Evolutionary conservation across 2,329 filamentous ascomycete genomes (phyloP).

Genomic region (Fusarium miscanthi): DNA sequence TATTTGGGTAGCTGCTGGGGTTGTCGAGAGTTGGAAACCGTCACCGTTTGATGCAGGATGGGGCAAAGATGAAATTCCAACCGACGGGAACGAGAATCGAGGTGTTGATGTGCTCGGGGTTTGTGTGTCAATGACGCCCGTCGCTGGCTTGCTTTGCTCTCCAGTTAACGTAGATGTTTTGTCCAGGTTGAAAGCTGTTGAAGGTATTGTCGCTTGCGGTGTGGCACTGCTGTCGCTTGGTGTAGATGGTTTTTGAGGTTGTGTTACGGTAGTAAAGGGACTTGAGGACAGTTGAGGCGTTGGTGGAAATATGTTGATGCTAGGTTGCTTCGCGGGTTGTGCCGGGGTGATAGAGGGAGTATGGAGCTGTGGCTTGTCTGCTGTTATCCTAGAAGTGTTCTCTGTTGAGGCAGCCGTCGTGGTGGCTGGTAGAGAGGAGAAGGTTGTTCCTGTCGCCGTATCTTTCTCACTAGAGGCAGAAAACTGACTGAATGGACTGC

Average conservation of each 20-base stretch:
- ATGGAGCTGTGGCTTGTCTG: neutral
- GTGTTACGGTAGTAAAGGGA: slow-evolving; percentile 15
- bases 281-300: slow-evolving; percentile 28
- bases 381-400: neutral
- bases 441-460: slow-evolving; percentile 3
- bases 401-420: neutral
- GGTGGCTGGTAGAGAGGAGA: slow-evolving; percentile 16
- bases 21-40: slow-evolving; percentile 4
- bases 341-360: neutral
- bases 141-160: slow-evolving; percentile 10
- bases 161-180: neutral
- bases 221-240: neutral
- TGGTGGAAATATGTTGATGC: slow-evolving; percentile 25
- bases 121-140: slow-evolving; percentile 1
- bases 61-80: slow-evolving; percentile 4
- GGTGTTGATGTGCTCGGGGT: neutral
- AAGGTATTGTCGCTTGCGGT: neutral
- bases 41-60: neutral
- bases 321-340: slow-evolving; percentile 20
- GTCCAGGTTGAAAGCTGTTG: neutral
- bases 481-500: slow-evolving; percentile 23
- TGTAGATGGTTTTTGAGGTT: slow-evolving; percentile 4
- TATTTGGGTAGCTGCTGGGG: slow-evolving; percentile 1
- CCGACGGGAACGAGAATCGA: slow-evolving; percentile 23
- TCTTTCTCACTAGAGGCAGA: neutral